Base-by-base conservation (phyloP, 306 rosid species). In the Ochetophila trinervis region DNA sequence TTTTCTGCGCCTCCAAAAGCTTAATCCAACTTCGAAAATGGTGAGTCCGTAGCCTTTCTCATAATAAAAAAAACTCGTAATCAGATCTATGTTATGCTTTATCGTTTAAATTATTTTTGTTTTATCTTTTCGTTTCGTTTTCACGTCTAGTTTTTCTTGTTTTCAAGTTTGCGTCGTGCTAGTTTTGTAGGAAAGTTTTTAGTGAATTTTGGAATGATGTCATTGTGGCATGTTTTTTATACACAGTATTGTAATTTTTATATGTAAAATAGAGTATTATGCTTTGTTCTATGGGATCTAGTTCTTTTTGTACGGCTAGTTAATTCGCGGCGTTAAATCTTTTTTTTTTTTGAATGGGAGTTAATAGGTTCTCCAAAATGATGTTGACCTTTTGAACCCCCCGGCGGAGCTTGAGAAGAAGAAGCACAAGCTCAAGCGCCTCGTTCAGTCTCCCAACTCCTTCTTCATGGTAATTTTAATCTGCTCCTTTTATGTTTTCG, bases 361-460 rank as follows among this genome's bases (percentile, higher is more conserved):
- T 8, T 40, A 45, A 42, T 45, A 84, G 85, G 88, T 84, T 71
- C 86, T 84, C 4, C 83, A 78, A 65, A 84, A 84, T 62, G 83
- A 84, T 36, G 72, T 84, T 48, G 88, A 80, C 69, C 68, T 84
- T 69, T 75, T 84, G 49, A 79, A 84, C 51, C 88, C 88, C 4
- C 82, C 88, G 12, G 83, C 79, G 57, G 88, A 83, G 79, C 68
- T 80, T 17, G 88, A 83, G 85, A 83, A 83, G 81, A 80, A 49
- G 79, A 83, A 80, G 83, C 88, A 83, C 83, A 83, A 83, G 75
- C 88, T 83, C 77, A 83, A 83, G 77, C 65, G 83, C 11, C 88
- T 83, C 34, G 83, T 83, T 55, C 88, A 80, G 50, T 77, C 85
- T 0, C 88, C 88, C 14, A 83, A 83, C 40, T 83, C 88, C 14